Evolutionary conservation across 176 grass and related monocot genomes (phyloP), one percentile per base, ranked within the genome.

Genomic region (Aegilops sharonensis): DNA sequence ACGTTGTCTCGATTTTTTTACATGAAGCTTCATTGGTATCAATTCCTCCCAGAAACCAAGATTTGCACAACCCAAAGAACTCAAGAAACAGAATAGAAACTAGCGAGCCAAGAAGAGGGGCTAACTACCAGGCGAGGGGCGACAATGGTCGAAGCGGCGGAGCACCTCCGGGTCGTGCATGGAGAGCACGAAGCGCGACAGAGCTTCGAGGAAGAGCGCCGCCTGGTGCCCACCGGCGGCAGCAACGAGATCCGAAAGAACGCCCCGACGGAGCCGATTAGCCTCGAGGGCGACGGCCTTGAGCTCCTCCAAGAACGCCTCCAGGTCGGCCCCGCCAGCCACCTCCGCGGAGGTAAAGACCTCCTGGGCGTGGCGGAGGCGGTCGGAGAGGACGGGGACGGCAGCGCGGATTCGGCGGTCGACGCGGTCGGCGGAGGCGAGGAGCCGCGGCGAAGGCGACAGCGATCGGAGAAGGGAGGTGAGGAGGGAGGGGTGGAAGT

Each of bases 121-220:
- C 70, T 91, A 91, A 64, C 77, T 91, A 81, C 48, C 69, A 20
- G 87, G 91, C 40, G 81, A 42, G 60, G 87, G 20, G 57, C 81
- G 88, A 82, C 85, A 90, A 60, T 90, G 91, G 23, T 90, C 85
- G 83, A 93, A 93, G 72, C 83, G 65, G 70, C 83, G 87, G 66
- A 90, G 88, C 78, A 93, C 82, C 64, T 88, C 91, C 30, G 91
- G 88, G 60, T 93, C 88, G 66, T 90, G 83, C 88, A 93, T 67
- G 29, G 85, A 87, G 47, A 93, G 78, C 72, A 93, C 88, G 73
- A 93, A 93, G n/a, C 86, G 82, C 21, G 88, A 84, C 18, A 93
- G 85, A 14, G 82, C 78, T 67, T 93, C 88, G 57, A 93, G 91
- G 73, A 85, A 93, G 78, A 90, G 91, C 56, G 85, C 88, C 36